Evolutionary conservation across 2,329 filamentous ascomycete species (phyloP), one percentile per base, ranked within the genome.

Genomic region (Aspergillus eucalypticola): DNA sequence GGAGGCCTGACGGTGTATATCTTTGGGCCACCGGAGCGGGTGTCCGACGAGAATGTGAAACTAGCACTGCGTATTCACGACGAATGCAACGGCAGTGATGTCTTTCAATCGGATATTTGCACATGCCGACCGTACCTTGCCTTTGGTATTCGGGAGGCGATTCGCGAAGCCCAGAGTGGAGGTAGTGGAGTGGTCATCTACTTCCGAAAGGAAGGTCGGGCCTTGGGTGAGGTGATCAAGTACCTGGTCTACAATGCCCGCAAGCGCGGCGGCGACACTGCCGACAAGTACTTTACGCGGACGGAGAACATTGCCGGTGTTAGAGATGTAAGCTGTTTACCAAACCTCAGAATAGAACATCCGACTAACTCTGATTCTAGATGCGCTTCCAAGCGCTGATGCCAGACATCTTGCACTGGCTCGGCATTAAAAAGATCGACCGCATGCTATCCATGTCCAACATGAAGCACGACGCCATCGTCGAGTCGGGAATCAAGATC

Each of bases 251-350:
- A 83, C 68, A 81, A 82, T 65, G 79, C 83, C 67, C 75, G 79
- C 67, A 79, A 75, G 67, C 73, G 74, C 42, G 69, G 75, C 11
- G 76, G 78, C 35, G 74, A 78, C 55, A 75, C 73, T 1, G 71
- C 70, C 41, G 70, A 72, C 54, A 75, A 79, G 65, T 98, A 98
- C 79, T 98, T 98, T 82, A 90, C 94, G 78, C 85, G 95, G 59
- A 98, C 94, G n/a, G 94, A 97, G 78, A 96, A 97, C 75, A 96
- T 99, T 74, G 95, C 95, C 8, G 95, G 95, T 62, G 94, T 98
- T 66, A 96, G 96, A 76, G 90, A 77, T 60, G 75, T 77, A 69
- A 59, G 72, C 32, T n/a, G 32, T 3, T 3, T 11, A 10, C 25
- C 25, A n/a, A 44, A 15, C 39, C 6, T 7, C 3, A 5, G 21